These are phyloP conservation scores for Populus alba DNA, from an alignment of 345 rosid genomes.

Conservation along the genomic window DNA sequence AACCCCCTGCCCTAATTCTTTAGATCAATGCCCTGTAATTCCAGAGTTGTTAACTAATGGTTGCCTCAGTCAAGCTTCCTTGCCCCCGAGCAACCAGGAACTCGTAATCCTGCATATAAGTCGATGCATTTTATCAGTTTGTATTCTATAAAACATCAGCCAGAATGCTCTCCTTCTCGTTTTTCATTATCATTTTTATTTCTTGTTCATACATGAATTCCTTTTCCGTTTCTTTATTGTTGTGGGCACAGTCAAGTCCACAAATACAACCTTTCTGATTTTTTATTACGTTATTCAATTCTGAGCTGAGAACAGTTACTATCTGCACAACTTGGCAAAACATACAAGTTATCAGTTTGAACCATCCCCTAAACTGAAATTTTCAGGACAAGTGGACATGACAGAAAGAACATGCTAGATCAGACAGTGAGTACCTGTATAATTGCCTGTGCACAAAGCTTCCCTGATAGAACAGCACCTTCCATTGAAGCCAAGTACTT, in stretches of 20 bases:
- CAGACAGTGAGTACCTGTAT: constrained; percentile 49
- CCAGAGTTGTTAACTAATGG: constrained; percentile 10
- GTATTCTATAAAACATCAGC: background rate
- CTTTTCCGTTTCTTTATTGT: background rate
- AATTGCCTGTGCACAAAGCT: constrained; percentile 82
- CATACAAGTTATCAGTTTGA: no score
- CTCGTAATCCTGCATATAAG: constrained; percentile 54
- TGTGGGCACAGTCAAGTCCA: background rate
- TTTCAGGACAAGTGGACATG: background rate
- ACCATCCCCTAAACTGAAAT: background rate
- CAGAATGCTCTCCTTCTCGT: background rate
- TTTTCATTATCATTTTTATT: background rate
- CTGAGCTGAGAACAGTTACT: background rate
- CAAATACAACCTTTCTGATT: background rate
- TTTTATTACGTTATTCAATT: no score
- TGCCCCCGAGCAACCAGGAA: constrained; percentile 36
- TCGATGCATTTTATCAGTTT: background rate
- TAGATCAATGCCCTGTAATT: background rate
- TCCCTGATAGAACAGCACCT: constrained; percentile 94
- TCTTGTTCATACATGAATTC: background rate
- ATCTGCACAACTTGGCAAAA: background rate
- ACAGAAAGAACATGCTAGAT: background rate
- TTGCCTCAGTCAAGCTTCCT: constrained; percentile 49
- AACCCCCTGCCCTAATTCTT: background rate
- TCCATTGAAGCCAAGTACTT: constrained; percentile 98